Percentiles rank a stretch among this genome's conserved stretches.
phyloP scores from a whole-genome alignment of 2,329 filamentous ascomycete genomes.

The Fusarium heterosporum region DNA sequence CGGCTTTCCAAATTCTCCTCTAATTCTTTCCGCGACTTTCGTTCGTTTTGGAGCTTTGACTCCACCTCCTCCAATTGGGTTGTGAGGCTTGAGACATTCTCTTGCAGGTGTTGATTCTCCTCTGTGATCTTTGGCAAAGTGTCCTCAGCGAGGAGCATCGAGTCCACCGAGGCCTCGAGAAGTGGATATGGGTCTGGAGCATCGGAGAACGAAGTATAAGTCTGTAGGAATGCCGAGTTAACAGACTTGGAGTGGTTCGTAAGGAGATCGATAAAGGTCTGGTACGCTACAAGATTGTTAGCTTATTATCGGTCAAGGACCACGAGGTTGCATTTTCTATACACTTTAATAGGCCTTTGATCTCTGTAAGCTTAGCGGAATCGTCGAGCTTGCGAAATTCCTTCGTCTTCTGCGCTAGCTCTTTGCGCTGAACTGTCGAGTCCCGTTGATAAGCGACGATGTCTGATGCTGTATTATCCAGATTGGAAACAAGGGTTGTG shows the following conservation, averaged over 20 bases:
- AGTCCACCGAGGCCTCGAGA: conserved; percentile 95
- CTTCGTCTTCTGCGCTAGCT: conserved; percentile 98
- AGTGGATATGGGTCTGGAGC: conserved; percentile 96
- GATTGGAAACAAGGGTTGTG: conserved; percentile 81
- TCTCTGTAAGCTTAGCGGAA: conserved; percentile 83
- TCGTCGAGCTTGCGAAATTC: conserved; percentile 97
- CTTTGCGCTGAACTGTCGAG: conserved; percentile 95
- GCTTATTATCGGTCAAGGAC: not conserved
- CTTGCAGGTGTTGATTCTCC: conserved; percentile 90
- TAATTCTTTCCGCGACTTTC: conserved; percentile 75
- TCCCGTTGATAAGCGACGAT: conserved; percentile 94
- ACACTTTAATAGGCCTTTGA: conserved; percentile 92
- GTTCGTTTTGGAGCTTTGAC: conserved; percentile 81
- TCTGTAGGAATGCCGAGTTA: conserved; percentile 90
- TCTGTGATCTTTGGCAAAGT: conserved; percentile 88
- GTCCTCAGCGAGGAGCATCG: conserved; percentile 90
- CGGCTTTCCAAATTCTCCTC: conserved; percentile 82
- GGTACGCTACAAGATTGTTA: conserved; percentile 75
- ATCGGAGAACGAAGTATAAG: conserved; percentile 94
- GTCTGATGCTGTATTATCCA: conserved; percentile 95
- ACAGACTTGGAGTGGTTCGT: conserved; percentile 96
- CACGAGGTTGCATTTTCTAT: not conserved
- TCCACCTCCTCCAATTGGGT: conserved; percentile 87
- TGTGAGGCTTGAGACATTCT: conserved; percentile 79
- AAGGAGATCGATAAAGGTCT: conserved; percentile 95